Conservation (phyloP, 2,329 filamentous ascomycete genomes). For the Emergomyces africanus region DNA sequence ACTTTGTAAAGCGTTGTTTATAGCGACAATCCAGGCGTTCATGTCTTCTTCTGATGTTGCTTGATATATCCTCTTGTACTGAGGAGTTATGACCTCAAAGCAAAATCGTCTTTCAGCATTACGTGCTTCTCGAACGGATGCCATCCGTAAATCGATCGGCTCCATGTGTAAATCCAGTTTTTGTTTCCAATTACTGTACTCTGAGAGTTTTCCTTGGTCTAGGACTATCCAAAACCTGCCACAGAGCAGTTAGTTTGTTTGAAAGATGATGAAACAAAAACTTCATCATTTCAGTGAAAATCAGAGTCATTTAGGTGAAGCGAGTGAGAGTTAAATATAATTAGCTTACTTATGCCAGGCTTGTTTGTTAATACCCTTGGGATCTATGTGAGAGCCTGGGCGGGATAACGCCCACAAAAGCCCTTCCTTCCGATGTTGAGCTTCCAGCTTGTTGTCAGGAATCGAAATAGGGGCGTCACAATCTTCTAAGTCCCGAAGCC, state of each 20-base stretch:
- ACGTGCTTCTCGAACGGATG: slow-evolving; percentile 87
- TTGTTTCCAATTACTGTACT: slow-evolving; percentile 99
- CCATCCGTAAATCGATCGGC: slow-evolving; percentile 91
- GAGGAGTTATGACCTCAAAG: slow-evolving; percentile 95
- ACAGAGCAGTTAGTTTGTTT: slow-evolving; percentile 4
- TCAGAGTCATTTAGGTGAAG: not conserved
- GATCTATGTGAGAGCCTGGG: slow-evolving; percentile 88
- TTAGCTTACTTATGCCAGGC: slow-evolving; percentile 94
- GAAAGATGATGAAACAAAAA: not conserved
- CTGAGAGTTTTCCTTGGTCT: slow-evolving; percentile 89
- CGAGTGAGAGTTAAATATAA: not conserved
- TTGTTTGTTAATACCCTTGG: slow-evolving; percentile 88
- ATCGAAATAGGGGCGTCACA: slow-evolving; percentile 47
- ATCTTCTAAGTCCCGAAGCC: slow-evolving; percentile 85
- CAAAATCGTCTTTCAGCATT: slow-evolving; percentile 93
- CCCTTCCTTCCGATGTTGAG: slow-evolving; percentile 77
- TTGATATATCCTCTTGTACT: slow-evolving; percentile 92
- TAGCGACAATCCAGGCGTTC: slow-evolving; percentile 88
- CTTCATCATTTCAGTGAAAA: not conserved
- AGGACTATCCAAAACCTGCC: slow-evolving; percentile 93
- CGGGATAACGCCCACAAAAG: slow-evolving; percentile 88
- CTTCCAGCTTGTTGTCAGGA: slow-evolving; percentile 45
- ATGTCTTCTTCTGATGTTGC: slow-evolving; percentile 97
- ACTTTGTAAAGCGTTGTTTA: slow-evolving; percentile 94
- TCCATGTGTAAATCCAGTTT: slow-evolving; percentile 95